Percentiles rank a stretch among this genome's conserved stretches.
Evolutionary conservation across 176 grass and related monocot species (phyloP).

Genomic region (Hyparrhenia diplandra): DNA sequence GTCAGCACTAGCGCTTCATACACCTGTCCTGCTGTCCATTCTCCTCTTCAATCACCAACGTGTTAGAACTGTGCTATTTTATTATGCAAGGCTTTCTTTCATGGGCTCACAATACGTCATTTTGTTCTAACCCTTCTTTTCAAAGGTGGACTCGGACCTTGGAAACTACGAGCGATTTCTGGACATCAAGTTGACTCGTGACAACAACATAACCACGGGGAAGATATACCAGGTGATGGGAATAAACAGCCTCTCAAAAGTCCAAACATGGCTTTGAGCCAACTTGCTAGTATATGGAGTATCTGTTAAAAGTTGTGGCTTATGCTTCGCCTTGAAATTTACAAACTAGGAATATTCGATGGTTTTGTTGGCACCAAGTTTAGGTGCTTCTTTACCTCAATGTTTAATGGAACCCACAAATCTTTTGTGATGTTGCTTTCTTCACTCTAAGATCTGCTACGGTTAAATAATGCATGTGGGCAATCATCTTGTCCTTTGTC

Average conservation of each 20-base stretch:
- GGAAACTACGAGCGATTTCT: constrained; percentile 98
- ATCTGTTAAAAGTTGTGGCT: constrained; percentile 18
- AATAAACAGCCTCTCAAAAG: constrained; percentile 15
- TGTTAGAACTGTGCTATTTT: not conserved
- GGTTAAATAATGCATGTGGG: constrained; percentile 11
- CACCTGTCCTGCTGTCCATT: constrained; percentile 19
- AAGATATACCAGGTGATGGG: constrained; percentile 90
- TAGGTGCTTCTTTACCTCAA: constrained; percentile 29
- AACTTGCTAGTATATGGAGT: constrained; percentile 4
- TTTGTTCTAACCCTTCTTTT: not conserved
- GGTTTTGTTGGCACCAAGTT: not conserved
- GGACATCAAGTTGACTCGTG: constrained; percentile 93
- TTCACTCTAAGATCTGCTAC: constrained; percentile 3
- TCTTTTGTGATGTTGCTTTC: constrained; percentile 32
- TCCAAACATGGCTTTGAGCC: not conserved
- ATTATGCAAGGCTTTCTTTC: constrained; percentile 8
- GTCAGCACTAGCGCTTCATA: not conserved
- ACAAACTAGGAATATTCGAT: constrained; percentile 24
- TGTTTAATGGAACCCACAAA: constrained; percentile 38
- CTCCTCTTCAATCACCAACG: not conserved
- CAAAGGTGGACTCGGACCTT: constrained; percentile 95
- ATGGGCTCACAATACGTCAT: not conserved
- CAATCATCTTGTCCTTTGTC: constrained; percentile 16
- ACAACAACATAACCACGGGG: constrained; percentile 95
- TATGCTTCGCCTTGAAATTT: constrained; percentile 24